Percentiles rank a stretch among this genome's conserved stretches.
phyloP scores from a whole-genome alignment of 768 basidiomycete genomes.

The Kwoniella shandongensis region DNA sequence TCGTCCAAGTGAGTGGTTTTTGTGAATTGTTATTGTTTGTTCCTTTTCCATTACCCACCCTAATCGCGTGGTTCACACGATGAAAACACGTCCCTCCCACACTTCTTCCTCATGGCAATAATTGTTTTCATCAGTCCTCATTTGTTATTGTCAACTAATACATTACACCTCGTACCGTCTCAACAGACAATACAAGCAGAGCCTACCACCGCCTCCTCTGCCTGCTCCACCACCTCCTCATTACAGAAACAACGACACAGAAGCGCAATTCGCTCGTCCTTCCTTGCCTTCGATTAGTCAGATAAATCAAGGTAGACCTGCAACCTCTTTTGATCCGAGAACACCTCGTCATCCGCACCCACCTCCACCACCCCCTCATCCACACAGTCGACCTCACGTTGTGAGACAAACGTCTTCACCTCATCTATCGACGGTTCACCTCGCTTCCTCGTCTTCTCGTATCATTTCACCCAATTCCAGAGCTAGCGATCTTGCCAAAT shows the following conservation, averaged over 20 bases:
- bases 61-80: conserved; percentile 26
- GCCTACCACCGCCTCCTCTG: too few relatives aligned
- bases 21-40: conserved; percentile 3
- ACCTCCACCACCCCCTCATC: background rate
- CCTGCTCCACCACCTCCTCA: too few relatives aligned
- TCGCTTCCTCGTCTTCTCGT: background rate
- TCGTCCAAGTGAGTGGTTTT: background rate
- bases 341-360: conserved; percentile 1
- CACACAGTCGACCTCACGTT: background rate
- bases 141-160: background rate
- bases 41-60: background rate
- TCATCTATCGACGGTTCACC: background rate
- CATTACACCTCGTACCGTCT: background rate
- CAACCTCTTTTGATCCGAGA: background rate
- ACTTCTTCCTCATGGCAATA: conserved; percentile 5
- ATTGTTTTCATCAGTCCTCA: background rate
- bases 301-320: too few relatives aligned
- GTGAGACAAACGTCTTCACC: background rate
- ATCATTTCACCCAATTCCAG: conserved; percentile 13
- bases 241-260: too few relatives aligned
- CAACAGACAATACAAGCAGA: background rate
- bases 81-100: conserved; percentile 19
- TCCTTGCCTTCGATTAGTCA: background rate
- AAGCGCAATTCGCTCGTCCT: too few relatives aligned
- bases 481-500: conserved; percentile 23